Conservation (phyloP, 176 grass and related monocot species). For the Zoysia japonica region DNA sequence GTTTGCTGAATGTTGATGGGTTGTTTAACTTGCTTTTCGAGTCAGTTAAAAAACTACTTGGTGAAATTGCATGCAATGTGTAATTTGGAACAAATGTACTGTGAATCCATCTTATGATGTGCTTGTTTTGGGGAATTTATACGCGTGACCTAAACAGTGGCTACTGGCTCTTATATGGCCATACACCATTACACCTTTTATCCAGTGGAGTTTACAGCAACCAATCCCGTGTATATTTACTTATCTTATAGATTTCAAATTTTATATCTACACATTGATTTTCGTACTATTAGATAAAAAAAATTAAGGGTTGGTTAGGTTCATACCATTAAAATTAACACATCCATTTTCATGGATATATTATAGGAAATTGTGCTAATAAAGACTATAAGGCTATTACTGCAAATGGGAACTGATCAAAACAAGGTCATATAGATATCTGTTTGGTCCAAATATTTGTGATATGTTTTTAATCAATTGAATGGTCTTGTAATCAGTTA, state of each 20-base stretch:
- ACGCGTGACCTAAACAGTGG: no score
- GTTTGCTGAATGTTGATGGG: not conserved
- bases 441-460: not conserved
- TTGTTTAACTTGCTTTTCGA: slow-evolving; percentile 1
- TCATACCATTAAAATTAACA: no score
- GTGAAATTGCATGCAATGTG: slow-evolving; percentile 8
- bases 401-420: not conserved
- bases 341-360: not conserved
- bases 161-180: not conserved
- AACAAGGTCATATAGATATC: not conserved
- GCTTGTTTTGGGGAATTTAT: slow-evolving; percentile 15
- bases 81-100: not conserved
- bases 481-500: not conserved
- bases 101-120: not conserved
- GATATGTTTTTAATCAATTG: not conserved
- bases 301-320: not conserved
- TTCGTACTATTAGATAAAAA: not conserved
- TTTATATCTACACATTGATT: not conserved
- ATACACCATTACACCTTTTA: not conserved
- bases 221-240: not conserved
- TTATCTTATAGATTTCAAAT: not conserved
- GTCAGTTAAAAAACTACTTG: not conserved
- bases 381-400: not conserved
- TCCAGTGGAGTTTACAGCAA: not conserved
- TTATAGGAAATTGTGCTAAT: not conserved